Percentiles rank a stretch among this genome's conserved stretches.
These are phyloP conservation scores for Aspergillus sp. DNA, from an alignment of 2,329 filamentous ascomycete genomes.

Conservation along the genomic window DNA sequence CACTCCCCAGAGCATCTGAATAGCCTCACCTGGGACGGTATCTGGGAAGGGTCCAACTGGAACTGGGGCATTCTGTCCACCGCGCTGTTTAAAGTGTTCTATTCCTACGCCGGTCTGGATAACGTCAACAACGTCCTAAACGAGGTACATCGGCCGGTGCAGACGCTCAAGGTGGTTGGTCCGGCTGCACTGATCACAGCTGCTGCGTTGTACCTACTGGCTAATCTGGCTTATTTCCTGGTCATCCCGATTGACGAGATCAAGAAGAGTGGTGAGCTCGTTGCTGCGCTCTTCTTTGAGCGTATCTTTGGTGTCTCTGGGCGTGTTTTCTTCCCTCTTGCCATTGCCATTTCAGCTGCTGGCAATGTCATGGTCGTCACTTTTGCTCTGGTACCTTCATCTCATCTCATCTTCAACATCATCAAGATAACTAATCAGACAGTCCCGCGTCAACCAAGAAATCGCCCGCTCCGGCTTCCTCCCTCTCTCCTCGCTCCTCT, in stretches of 20 bases:
- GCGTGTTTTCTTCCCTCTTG: conserved; percentile 54
- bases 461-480: conserved; percentile 68
- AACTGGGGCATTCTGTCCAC: conserved; percentile 65
- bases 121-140: conserved; percentile 69
- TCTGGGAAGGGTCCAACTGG: conserved; percentile 65
- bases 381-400: conserved; percentile 57
- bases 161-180: conserved; percentile 60
- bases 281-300: conserved; percentile 65
- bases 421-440: conserved; percentile 9
- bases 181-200: conserved; percentile 57
- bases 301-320: conserved; percentile 58
- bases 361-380: conserved; percentile 72
- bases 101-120: conserved; percentile 62
- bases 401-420: background rate
- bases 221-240: conserved; percentile 60
- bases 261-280: conserved; percentile 60
- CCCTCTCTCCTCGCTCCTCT: conserved; percentile 56
- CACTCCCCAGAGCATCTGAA: conserved; percentile 20
- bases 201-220: conserved; percentile 61
- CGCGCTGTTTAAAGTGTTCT: conserved; percentile 59
- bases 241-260: conserved; percentile 66
- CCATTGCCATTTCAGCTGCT: conserved; percentile 62
- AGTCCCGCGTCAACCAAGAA: conserved; percentile 68
- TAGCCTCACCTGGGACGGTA: conserved; percentile 42
- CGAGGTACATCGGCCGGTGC: conserved; percentile 64